These are phyloP conservation scores for Carnegiea gigantea DNA, from an alignment of 179 eudicot genomes.

Conservation along the genomic window DNA sequence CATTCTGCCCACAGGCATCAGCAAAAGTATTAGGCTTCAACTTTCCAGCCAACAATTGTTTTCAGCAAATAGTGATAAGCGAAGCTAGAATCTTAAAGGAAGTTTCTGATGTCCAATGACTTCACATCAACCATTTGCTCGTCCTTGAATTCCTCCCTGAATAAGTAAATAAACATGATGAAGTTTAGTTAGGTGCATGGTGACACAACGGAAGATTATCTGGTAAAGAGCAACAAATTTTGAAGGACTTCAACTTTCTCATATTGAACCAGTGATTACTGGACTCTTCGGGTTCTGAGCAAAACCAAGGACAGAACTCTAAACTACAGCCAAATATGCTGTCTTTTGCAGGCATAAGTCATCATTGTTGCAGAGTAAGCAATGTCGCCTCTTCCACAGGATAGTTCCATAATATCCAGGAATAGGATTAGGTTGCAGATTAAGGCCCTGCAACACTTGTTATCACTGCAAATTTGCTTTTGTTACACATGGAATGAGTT, in stretches of 20 bases:
- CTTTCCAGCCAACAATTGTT: constrained; percentile 22
- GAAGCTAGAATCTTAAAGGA: constrained; percentile 46
- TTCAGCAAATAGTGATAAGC: constrained; percentile 16
- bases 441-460: not conserved
- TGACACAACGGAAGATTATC: not conserved
- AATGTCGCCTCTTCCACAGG: too few species aligned
- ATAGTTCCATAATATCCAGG: too few species aligned
- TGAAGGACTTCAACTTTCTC: not conserved
- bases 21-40: constrained; percentile 21
- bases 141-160: constrained; percentile 91
- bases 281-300: not conserved
- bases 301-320: not conserved
- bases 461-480: not conserved
- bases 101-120: constrained; percentile 88
- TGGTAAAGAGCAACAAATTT: not conserved
- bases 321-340: not conserved
- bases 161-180: not conserved
- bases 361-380: too few species aligned
- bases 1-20: constrained; percentile 5
- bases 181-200: not conserved
- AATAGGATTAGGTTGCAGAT: too few species aligned
- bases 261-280: not conserved
- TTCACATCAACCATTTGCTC: constrained; percentile 84
- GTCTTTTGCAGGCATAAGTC: not conserved
- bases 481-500: not conserved